Evolutionary conservation across 768 basidiomycete species (phyloP), one percentile per base, ranked within the genome.

Genomic region (Agrocybe praecox): DNA sequence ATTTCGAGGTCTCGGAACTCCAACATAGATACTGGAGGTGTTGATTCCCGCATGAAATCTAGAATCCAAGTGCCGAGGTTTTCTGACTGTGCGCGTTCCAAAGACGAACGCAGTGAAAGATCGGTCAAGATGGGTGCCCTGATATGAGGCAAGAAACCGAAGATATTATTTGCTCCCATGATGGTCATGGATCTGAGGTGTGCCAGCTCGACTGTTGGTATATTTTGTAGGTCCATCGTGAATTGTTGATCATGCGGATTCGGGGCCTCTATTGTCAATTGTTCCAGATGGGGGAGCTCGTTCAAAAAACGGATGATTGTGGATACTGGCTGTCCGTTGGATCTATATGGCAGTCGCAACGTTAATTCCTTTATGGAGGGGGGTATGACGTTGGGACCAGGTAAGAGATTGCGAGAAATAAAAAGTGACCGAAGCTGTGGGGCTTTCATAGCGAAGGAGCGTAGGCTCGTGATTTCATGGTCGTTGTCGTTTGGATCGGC

Each of bases 1-100:
- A 83, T 65, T 60, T 79, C 75, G 59, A 83, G 62, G 67, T 84
- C 80, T 56, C 80, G 73, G 50, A 83, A 70, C 64, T 84, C 80
- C 56, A 84, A 70, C 24, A 74, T 55, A 49, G 74, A 67, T 54
- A 83, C 61, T 24, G 69, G 69, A 23, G 74, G 68, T 11, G 70
- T 65, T 17, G 67, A 63, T 36, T 45, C 54, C 19, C 61, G 56
- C 26, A 75, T 45, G 55, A 75, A 70, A 54, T 23, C 60, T 46
- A 54, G 56, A 55, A 66, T 62, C 52, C 72, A 63, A 18, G 22
- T 17, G 6, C 53, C 60, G 22, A 49, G 61, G 19, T 62, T 53
- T 22, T 61, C 54, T 18, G 60, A 55, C 29, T 62, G 63, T 10
- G 43, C 18, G 33, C 54, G 49, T n/a, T 65, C 63, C 29, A 63